Base-by-base conservation (phyloP, 306 rosid species). In the Aeschynomene evenia region DNA sequence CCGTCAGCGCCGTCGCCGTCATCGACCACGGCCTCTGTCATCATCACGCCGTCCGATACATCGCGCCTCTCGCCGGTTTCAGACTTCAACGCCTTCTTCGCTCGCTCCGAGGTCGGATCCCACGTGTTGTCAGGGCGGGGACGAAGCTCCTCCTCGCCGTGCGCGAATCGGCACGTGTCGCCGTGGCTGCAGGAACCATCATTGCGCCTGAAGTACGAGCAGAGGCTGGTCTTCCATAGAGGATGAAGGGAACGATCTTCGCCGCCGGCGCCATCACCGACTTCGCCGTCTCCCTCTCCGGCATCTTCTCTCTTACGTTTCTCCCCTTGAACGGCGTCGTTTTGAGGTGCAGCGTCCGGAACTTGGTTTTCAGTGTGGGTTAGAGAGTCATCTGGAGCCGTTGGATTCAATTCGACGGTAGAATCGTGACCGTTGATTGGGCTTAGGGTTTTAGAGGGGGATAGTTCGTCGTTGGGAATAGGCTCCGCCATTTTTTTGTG, bases 61-160 rank as follows among this genome's bases (percentile, higher is more conserved):
- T 4, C 54, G 8, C 55, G 15, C 23, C 63, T 76, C 48, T 80
- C 85, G 3, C 34, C 80, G 0, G 64, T 68, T 29, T 77, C 83
- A 14, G 77, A 40, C 65, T 80, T 87, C 71, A 79, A 52, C 3
- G 60, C 77, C 88, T 91, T 94, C 85, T 87, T 91, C 4, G 87
- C 96, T 12, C 87, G 85, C 77, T 87, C 88, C 6, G 97, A 94
- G 0, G 99, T 94, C 24, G 97, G 99, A 81, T 94, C 99, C 96
- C 97, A 89, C 22, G 96, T 81, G 71, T 83, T 84, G 71, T 91
- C 95, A 16, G 97, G 96, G 9, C 97, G 89, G 40, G 59, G 79
- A n/a, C 95, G 90, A 40, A 94, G 96, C 83, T 94, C 99, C 77
- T 81, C 86, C 66, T 88, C 97, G 53, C 95, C 66, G 66, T 94